phyloP scores from a whole-genome alignment of 306 rosid species.

The Medicago truncatula region MtrunA17r5.0-ANR NC_053043.1:49749001-49749500 shows the following conservation, averaged over 20 bases:
- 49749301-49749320: conserved; percentile 70
- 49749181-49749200: conserved; percentile 98
- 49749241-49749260: conserved; percentile 83
- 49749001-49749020: not conserved
- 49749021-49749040: not conserved
- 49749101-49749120: too few species aligned
- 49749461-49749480: not conserved
- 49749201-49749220: conserved; percentile 99
- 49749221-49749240: conserved; percentile 94
- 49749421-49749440: not conserved
- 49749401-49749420: not conserved
- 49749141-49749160: not conserved
- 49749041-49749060: too few species aligned
- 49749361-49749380: not conserved
- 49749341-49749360: conserved; percentile 35
- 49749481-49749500: not conserved
- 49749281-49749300: conserved; percentile 76
- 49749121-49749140: not conserved
- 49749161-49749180: conserved; percentile 35
- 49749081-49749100: not conserved
- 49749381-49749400: not conserved
- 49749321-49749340: conserved; percentile 66
- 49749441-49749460: not conserved
- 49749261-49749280: conserved; percentile 84
- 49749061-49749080: not conserved